Evolutionary conservation across 495 filamentous ascomycete genomes (phyloP), one percentile per base, ranked within the genome.

Genomic region (Parmelia sp.): DNA sequence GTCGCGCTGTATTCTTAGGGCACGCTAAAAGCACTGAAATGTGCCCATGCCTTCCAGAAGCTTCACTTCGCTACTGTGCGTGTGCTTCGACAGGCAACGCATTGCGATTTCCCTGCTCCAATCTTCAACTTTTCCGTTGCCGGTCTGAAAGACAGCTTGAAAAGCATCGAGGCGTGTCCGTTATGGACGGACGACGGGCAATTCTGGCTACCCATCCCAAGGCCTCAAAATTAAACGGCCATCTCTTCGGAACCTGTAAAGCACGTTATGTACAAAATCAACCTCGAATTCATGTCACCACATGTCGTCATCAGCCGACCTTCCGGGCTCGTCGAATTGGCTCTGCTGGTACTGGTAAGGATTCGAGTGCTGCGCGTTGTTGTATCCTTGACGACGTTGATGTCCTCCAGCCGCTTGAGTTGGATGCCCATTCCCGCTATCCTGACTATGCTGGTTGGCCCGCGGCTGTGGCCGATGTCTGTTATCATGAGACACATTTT

Each of bases 241-340:
- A 31, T 53, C 25, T 31, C 49, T 31, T 17, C 35, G 14, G 23
- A 53, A 15, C 25, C 4, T 53, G 25, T 31, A 53, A 53, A 53
- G 14, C 27, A 31, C 27, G 25, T 53, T 31, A 19, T 53, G 49
- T 25, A 31, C 49, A 53, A 17, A 19, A 31, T 53, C 49, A 31
- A 31, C 14, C 12, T 17, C 14, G 49, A 17, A 15, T 6, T 17
- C 15, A 36, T 29, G 19, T 82, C 74, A 83, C 80, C 80, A 84
- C 81, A 84, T 84, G 68, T 81, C 78, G 65, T 81, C 80, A 65
- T 84, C 80, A 55, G 78, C 76, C 61, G 79, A 74, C 63, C 79
- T 69, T 57, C 74, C 74, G 64, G 81, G 76, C 55, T 81, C 78
- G 27, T 79, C 79, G 66, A 82, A 81, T 37, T 80, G 76, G 58